phyloP scores from a whole-genome alignment of 2,329 filamentous ascomycete genomes.

The Colletotrichum costaricense region DNA sequence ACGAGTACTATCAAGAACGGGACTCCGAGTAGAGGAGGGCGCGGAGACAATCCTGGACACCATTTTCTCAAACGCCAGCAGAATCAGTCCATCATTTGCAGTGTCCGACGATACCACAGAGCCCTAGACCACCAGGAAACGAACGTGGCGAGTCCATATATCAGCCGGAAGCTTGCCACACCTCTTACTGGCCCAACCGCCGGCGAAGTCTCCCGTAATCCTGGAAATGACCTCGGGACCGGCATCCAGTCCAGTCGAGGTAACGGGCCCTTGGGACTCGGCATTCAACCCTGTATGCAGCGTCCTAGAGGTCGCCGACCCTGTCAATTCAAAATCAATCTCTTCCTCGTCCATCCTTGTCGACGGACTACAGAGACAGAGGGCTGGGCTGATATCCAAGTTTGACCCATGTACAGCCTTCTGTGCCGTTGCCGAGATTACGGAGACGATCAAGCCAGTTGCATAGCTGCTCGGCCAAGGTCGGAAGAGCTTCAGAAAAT shows the following conservation, averaged over 20 bases:
- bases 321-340: slow-evolving; percentile 5
- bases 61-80: neutral
- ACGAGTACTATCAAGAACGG: neutral
- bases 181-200: neutral
- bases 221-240: neutral
- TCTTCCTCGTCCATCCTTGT: slow-evolving; percentile 9
- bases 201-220: neutral
- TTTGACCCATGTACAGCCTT: neutral
- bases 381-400: neutral
- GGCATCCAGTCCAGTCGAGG: neutral
- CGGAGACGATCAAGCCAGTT: neutral
- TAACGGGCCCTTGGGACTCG: neutral
- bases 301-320: neutral
- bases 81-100: neutral
- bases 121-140: neutral
- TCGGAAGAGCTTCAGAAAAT: neutral
- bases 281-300: neutral
- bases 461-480: neutral
- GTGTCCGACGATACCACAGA: neutral
- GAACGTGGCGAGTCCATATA: neutral
- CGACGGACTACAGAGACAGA: neutral
- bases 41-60: neutral
- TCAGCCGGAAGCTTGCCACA: neutral
- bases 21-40: neutral
- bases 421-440: neutral